Evolutionary conservation across 2,329 filamentous ascomycete species (phyloP).

Genomic region (Penicillium expansum): DNA sequence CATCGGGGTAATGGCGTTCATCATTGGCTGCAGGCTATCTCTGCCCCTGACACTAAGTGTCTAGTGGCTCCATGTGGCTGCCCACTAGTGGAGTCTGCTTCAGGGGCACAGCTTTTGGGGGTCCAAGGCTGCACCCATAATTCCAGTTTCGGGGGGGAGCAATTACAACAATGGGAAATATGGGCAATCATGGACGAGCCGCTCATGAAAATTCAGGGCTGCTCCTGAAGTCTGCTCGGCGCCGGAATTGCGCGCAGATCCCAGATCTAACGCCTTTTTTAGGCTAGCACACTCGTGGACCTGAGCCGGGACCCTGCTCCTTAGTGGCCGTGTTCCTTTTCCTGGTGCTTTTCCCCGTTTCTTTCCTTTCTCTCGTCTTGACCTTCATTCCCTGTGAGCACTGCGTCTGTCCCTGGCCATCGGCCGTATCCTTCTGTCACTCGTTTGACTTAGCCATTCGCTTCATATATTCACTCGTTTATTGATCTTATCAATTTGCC

Average conservation of each 20-base stretch:
- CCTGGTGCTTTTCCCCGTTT: conserved; percentile 9
- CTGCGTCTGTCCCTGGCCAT: conserved; percentile 22
- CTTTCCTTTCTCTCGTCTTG: conserved; percentile 15
- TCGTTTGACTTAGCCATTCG: conserved; percentile 21
- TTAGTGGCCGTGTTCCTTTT: conserved; percentile 15
- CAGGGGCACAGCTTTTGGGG: conserved; percentile 13
- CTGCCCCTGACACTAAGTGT: conserved; percentile 21
- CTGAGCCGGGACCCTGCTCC: neutral
- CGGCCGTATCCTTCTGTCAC: conserved; percentile 28
- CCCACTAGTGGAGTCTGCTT: conserved; percentile 12
- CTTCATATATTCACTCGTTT: conserved; percentile 3
- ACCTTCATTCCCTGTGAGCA: conserved; percentile 25
- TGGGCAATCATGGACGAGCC: conserved; percentile 5
- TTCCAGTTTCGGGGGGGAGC: conserved; percentile 3
- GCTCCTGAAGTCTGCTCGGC: neutral
- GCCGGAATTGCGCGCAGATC: neutral
- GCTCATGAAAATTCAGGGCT: conserved; percentile 6
- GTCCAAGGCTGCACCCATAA: conserved; percentile 2
- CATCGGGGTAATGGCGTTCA: conserved; percentile 10
- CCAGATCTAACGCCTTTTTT: conserved; percentile 9
- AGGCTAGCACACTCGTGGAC: conserved; percentile 12
- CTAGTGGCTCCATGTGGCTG: conserved; percentile 10
- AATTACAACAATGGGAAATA: conserved; percentile 1
- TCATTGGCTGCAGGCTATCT: conserved; percentile 11
- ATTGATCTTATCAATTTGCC: neutral